Evolutionary conservation across 331 rosid species (phyloP).

Genomic region (Quercus phellos): DNA sequence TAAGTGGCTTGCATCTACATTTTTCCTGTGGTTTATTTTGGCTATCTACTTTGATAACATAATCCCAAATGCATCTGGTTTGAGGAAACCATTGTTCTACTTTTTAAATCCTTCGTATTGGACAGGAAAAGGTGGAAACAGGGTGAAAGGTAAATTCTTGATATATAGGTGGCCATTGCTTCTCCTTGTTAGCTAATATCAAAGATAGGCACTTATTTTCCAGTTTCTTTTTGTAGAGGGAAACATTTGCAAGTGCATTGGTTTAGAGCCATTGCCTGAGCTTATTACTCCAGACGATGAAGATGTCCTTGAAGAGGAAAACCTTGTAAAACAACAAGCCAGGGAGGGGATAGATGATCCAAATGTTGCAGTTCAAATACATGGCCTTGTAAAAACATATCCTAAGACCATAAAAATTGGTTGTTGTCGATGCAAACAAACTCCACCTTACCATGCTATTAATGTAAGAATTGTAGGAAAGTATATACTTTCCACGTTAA

Average conservation of each 20-base stretch:
- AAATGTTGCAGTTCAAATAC: slow-evolving; percentile 71
- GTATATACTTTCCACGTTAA: slow-evolving; percentile 46
- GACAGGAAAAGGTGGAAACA: slow-evolving; percentile 68
- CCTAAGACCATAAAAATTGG: slow-evolving; percentile 46
- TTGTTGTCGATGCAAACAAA: slow-evolving; percentile 52
- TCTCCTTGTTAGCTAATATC: slow-evolving; percentile 12
- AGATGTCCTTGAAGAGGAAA: slow-evolving; percentile 88
- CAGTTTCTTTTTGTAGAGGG: slow-evolving; percentile 46
- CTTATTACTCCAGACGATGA: slow-evolving; percentile 59
- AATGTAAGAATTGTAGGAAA: slow-evolving; percentile 45
- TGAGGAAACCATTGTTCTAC: slow-evolving; percentile 69
- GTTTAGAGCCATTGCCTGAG: slow-evolving; percentile 45
- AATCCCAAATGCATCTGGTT: slow-evolving; percentile 81
- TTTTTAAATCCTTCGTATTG: slow-evolving; percentile 71
- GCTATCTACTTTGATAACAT: slow-evolving; percentile 88
- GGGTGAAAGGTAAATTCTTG: slow-evolving; percentile 56
- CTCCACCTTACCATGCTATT: slow-evolving; percentile 54
- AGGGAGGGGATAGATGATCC: slow-evolving; percentile 38
- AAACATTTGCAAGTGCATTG: slow-evolving; percentile 61
- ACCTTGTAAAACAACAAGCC: slow-evolving; percentile 47
- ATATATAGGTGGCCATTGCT: slow-evolving; percentile 5
- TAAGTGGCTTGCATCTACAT: slow-evolving; percentile 61
- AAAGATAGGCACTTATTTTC: slow-evolving; percentile 4
- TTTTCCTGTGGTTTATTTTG: slow-evolving; percentile 69
- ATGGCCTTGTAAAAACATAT: slow-evolving; percentile 74